A percentile compares a stretch with the other conserved stretches of the same genome.
Conservation (phyloP, 192 early-diverging fungal species). For the Gigaspora rosea region DNA sequence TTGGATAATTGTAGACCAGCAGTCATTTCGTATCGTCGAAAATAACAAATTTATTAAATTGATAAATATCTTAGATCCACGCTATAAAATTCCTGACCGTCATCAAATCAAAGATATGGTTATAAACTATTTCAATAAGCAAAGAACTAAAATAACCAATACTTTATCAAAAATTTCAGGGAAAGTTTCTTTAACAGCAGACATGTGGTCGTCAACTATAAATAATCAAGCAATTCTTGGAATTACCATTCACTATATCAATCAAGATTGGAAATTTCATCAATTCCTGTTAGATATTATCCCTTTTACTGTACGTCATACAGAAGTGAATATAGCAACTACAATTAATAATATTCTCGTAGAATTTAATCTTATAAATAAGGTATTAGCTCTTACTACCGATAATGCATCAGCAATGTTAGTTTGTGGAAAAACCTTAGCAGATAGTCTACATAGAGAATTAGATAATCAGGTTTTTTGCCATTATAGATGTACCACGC, state of each 20-base stretch:
- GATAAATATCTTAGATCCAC: no score
- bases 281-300: slow-evolving; percentile 16
- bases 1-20: no score
- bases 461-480: background rate
- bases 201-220: background rate
- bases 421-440: slow-evolving; percentile 2
- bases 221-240: background rate
- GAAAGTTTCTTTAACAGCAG: no score
- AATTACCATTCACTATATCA: slow-evolving; percentile 8
- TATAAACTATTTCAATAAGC: no score
- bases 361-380: slow-evolving; percentile 7
- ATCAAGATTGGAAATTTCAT: background rate
- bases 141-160: no score
- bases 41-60: no score
- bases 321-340: background rate
- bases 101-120: no score
- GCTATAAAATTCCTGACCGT: no score
- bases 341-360: background rate
- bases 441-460: background rate
- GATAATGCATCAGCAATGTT: slow-evolving; percentile 19
- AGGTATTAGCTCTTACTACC: background rate
- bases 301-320: background rate
- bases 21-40: no score
- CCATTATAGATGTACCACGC: background rate
- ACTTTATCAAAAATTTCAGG: no score